phyloP scores from a whole-genome alignment of 257 asterid genomes.

The Echium plantagineum region DNA sequence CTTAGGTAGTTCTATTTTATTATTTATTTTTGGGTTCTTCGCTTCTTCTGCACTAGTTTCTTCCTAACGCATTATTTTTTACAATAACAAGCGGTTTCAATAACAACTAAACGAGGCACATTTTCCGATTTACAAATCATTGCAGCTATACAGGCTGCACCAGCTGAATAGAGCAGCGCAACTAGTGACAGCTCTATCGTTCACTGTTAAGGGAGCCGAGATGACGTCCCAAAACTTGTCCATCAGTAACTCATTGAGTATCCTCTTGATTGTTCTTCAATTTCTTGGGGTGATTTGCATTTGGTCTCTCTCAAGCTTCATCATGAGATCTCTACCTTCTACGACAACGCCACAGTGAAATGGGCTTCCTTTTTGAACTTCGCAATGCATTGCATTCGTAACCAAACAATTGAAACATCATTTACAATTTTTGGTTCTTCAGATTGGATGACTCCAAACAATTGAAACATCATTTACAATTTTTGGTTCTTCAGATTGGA shows the following conservation, averaged over 20 bases:
- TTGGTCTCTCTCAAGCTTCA: conserved; percentile 92
- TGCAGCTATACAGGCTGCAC: conserved; percentile 83
- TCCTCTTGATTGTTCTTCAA: conserved; percentile 73
- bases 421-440: too few species aligned
- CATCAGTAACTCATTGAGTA: conserved; percentile 62
- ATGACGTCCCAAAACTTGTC: conserved; percentile 85
- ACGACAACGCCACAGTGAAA: conserved; percentile 21
- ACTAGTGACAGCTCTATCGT: conserved; percentile 81
- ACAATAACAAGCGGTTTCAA: too few species aligned
- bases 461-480: too few species aligned
- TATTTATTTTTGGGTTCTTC: too few species aligned
- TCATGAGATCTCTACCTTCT: conserved; percentile 58
- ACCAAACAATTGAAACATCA: too few species aligned
- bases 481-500: too few species aligned
- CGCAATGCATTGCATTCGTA: too few species aligned
- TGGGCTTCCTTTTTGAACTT: too few species aligned
- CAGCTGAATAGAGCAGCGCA: conserved; percentile 95
- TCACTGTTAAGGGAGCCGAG: conserved; percentile 91
- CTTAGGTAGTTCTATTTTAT: background rate
- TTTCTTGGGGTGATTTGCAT: conserved; percentile 78
- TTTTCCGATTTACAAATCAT: background rate
- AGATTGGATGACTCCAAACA: too few species aligned
- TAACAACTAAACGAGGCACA: background rate
- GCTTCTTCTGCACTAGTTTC: too few species aligned
- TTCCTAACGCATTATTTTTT: too few species aligned